Base-by-base conservation (phyloP, 371 early-diverging fungal genomes). In the Zopfochytrium polystomum region DNA sequence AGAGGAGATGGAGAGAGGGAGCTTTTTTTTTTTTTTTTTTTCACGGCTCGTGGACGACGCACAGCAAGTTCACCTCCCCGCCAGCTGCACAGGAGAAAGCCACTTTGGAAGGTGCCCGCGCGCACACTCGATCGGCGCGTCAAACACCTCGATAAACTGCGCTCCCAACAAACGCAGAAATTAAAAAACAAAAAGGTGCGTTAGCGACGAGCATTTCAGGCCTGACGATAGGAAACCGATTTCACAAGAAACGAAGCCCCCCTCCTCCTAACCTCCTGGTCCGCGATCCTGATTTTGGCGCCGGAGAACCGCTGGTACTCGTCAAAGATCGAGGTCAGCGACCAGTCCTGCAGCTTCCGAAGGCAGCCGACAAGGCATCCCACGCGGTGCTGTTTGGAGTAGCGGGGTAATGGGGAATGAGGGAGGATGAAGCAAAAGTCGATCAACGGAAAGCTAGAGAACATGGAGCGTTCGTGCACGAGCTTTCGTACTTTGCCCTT, bases 311-410 rank as follows among this genome's bases (percentile, higher is more conserved):
- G 76, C 46, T 90, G 78, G 70, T 93, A 96, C 75, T 95, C 96
- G 74, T 93, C 95, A 79, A 95, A 95, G 22, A 95, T 95, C 7
- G 91, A 87, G 0, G 95, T 91, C 85, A 93, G 82, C 6, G 93
- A 91, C 95, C 95, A 95, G 30, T 83, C 83, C 64, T 96, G 95
- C 49, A 93, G 82, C 74, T 92, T 93, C 18, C 97, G 79, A 30
- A 97, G 77, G 67, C 93, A 92, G 0, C 96, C 96, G 11, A 97
- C 87, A 42, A 96, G 60, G 67, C 96, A 97, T 1, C 96, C 97
- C 27, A 95, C 85, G 0, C 95, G 86, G 72, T 92, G 89, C 87
- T 85, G 71, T 61, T 31, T 18, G n/a, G n/a, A n/a, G n/a, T n/a
- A n/a, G n/a, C n/a, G n/a, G n/a, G n/a, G n/a, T n/a, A n/a, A n/a